Base-by-base conservation (phyloP, 164 flowering plant species). In the Chloranthus sessilifolius region DNA sequence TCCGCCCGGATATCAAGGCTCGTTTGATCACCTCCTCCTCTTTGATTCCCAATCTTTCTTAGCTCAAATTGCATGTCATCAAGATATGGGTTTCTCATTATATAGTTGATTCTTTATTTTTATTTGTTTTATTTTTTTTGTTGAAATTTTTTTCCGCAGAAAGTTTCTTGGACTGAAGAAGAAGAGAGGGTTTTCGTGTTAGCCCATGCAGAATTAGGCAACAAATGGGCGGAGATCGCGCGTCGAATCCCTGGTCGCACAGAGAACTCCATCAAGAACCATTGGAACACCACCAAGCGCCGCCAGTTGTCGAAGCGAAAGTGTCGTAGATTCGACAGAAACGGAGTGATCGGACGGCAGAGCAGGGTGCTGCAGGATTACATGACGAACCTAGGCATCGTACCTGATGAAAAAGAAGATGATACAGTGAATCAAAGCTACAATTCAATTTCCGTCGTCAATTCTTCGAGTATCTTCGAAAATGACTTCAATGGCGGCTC, bases 1-100 rank as follows among this genome's bases (percentile, higher is more conserved):
- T 79, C 14, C 50, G 70, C 23, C 85, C 79, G 0, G 64, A 76
- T 27, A 70, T 79, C 50, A 79, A 56, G 79, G 81, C 71, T 17
- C 5, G 35, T 14, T 14, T n/a, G n/a, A n/a, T n/a, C n/a, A n/a
- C n/a, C n/a, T n/a, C n/a, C n/a, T n/a, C 39, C 8, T 11, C 26
- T 5, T 25, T 5, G 26, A 3, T 34, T 26, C 37, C 43, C 37
- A 22, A 10, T 14, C 39, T 26, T 27, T 24, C 24, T 26, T 12
- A n/a, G 34, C 16, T 41, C 3, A 19, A 54, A 22, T 24, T 29
- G 41, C 49, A 43, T 54, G 49, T 44, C n/a, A n/a, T 25, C n/a
- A n/a, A n/a, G n/a, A n/a, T n/a, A n/a, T n/a, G n/a, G n/a, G n/a
- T n/a, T n/a, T n/a, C n/a, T n/a, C n/a, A n/a, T n/a, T n/a, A n/a